These are phyloP conservation scores for Melastoma malabathricum DNA, from an alignment of 345 rosid species.

Conservation along the genomic window DNA sequence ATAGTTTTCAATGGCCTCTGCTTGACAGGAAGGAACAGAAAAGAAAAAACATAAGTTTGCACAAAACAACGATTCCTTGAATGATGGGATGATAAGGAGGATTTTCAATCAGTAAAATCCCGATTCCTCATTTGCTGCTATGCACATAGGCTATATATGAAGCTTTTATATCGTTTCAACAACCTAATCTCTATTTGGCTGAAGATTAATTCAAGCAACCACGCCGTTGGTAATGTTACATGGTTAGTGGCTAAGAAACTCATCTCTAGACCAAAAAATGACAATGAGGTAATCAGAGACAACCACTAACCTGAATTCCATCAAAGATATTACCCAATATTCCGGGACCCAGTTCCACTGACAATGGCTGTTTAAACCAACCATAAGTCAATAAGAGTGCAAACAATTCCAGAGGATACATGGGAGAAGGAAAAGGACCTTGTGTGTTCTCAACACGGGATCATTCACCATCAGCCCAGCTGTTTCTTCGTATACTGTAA, in stretches of 20 bases:
- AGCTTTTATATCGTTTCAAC: no score
- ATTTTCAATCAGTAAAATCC: no score
- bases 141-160: no score
- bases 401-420: slow-evolving; percentile 1
- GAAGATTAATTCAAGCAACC: no score
- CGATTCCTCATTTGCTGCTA: no score
- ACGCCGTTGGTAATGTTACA: no score
- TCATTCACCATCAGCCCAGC: slow-evolving; percentile 91
- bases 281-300: neutral
- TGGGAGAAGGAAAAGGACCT: slow-evolving; percentile 24
- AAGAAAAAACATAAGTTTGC: neutral
- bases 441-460: slow-evolving; percentile 85
- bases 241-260: neutral
- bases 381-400: slow-evolving; percentile 5
- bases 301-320: slow-evolving; percentile 78
- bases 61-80: no score
- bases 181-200: no score
- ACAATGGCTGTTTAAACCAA: slow-evolving; percentile 65
- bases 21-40: slow-evolving; percentile 1
- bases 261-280: neutral
- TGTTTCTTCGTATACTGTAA: slow-evolving; percentile 90
- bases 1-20: slow-evolving; percentile 99
- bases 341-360: slow-evolving; percentile 99
- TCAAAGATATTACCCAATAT: slow-evolving; percentile 95
- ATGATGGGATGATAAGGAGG: no score